These are phyloP conservation scores for Chrysopogon serrulatus DNA, from an alignment of 176 grass and related monocot genomes.

Conservation along the genomic window DNA sequence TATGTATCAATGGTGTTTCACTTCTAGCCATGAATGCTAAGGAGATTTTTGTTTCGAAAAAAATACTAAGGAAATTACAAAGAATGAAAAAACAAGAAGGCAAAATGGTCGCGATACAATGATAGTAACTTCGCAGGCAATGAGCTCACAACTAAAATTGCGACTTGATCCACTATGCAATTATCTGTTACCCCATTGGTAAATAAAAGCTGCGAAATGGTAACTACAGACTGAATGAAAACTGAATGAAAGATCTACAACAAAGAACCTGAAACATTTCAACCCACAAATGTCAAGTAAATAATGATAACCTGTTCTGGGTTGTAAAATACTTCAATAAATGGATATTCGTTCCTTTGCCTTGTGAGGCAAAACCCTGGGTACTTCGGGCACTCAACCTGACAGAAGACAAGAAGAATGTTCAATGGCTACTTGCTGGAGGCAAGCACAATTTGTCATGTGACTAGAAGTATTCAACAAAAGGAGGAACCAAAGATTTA, in stretches of 20 bases:
- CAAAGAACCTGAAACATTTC: neutral
- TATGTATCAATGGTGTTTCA: neutral
- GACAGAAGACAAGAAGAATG: neutral
- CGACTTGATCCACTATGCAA: neutral
- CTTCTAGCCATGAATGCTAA: neutral
- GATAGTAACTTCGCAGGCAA: neutral
- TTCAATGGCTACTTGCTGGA: neutral
- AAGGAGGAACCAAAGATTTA: neutral
- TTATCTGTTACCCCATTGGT: neutral
- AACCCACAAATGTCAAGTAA: neutral
- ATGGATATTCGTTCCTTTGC: conserved; percentile 89
- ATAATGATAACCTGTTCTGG: conserved; percentile 70
- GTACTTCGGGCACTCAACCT: conserved; percentile 98
- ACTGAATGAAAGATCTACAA: neutral
- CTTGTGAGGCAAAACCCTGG: conserved; percentile 91
- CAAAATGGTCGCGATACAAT: neutral
- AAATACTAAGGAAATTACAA: no score
- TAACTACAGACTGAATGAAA: neutral
- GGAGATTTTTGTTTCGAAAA: no score
- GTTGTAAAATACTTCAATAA: conserved; percentile 94
- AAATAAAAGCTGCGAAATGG: neutral
- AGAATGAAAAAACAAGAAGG: neutral
- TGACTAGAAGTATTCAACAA: neutral
- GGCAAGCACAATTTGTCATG: neutral
- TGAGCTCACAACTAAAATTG: neutral